phyloP scores from a whole-genome alignment of 164 flowering plant species.

The Houttuynia cordata region DNA sequence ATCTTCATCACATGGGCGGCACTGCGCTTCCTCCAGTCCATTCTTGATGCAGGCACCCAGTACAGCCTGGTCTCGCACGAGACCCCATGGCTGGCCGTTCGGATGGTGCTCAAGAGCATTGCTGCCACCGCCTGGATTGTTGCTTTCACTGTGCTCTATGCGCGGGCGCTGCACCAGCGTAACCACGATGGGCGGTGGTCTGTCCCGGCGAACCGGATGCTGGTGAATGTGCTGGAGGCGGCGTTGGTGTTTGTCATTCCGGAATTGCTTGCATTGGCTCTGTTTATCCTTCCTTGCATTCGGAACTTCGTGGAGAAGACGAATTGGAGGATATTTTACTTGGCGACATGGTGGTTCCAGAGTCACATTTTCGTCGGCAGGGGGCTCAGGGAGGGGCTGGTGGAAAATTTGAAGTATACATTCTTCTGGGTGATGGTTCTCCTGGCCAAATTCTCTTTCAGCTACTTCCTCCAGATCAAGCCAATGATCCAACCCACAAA shows the following conservation, averaged over 20 bases:
- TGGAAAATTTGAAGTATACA: constrained; percentile 60
- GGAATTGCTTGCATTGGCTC: constrained; percentile 55
- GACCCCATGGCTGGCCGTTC: constrained; percentile 43
- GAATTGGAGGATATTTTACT: constrained; percentile 49
- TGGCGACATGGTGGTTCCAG: constrained; percentile 94
- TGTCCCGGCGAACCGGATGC: constrained; percentile 35
- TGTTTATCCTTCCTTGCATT: constrained; percentile 75
- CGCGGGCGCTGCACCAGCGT: constrained; percentile 57
- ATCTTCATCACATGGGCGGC: constrained; percentile 81
- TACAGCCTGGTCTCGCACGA: constrained; percentile 75
- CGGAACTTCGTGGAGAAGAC: constrained; percentile 60
- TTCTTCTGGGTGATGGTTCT: constrained; percentile 67
- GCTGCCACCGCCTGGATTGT: constrained; percentile 59
- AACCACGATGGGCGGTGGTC: constrained; percentile 57
- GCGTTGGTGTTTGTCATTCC: constrained; percentile 55
- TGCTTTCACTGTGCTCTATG: constrained; percentile 61
- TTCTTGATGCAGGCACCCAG: constrained; percentile 91
- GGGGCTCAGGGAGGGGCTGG: constrained; percentile 74
- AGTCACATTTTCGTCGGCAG: constrained; percentile 68
- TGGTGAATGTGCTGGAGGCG: constrained; percentile 49
- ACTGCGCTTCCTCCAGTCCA: constrained; percentile 57
- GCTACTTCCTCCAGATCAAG: constrained; percentile 79
- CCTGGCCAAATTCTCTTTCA: constrained; percentile 57
- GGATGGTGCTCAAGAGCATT: constrained; percentile 70
- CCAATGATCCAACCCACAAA: constrained; percentile 73